Evolutionary conservation across 148 eudicot species (phyloP).

Genomic region (Selenicereus undatus): DNA sequence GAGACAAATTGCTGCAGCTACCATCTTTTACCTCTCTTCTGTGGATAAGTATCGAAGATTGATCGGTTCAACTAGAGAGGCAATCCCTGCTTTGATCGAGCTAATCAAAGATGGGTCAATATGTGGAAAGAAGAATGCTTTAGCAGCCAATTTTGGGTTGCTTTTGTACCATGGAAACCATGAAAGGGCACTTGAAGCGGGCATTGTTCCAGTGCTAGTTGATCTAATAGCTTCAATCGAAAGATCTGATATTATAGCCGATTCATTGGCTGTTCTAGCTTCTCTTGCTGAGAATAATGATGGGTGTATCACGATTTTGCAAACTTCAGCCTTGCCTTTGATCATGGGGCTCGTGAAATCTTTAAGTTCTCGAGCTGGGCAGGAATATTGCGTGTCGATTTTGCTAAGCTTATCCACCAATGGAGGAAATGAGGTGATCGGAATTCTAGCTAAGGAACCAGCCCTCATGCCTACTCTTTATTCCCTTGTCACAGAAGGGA

Average conservation of each 20-base stretch:
- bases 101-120: constrained; percentile 49
- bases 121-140: constrained; percentile 66
- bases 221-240: constrained; percentile 35
- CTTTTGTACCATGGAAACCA: constrained; percentile 45
- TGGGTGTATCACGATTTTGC: constrained; percentile 47
- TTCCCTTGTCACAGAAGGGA: constrained; percentile 48
- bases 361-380: constrained; percentile 42
- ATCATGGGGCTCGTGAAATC: constrained; percentile 33
- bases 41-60: constrained; percentile 44
- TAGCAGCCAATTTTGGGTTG: constrained; percentile 62
- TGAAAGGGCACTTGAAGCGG: constrained; percentile 40
- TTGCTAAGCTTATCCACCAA: constrained; percentile 48
- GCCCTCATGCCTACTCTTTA: constrained; percentile 48
- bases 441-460: constrained; percentile 40
- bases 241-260: constrained; percentile 45
- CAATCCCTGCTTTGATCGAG: constrained; percentile 49
- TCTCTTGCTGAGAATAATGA: constrained; percentile 47
- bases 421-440: constrained; percentile 42
- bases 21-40: constrained; percentile 62
- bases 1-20: constrained; percentile 68
- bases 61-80: constrained; percentile 46
- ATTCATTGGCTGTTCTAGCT: constrained; percentile 54
- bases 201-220: constrained; percentile 43
- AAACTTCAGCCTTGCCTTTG: constrained; percentile 25
- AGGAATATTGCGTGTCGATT: constrained; percentile 59